Evolutionary conservation across 2,329 filamentous ascomycete species (phyloP).

Genomic region (Clarireedia hainanense): DNA sequence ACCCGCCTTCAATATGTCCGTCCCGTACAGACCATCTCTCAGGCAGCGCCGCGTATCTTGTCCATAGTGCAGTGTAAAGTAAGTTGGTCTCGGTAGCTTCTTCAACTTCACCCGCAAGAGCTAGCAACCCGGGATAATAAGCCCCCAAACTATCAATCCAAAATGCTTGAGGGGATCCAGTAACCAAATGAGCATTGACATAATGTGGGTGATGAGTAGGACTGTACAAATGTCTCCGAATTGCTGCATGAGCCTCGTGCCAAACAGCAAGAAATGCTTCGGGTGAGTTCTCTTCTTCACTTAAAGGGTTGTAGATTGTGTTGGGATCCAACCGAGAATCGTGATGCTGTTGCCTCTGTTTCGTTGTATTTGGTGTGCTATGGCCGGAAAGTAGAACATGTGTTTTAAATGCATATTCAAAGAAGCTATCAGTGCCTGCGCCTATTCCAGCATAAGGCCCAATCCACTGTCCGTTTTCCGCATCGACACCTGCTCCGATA

Average conservation of each 20-base stretch:
- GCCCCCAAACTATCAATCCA: slow-evolving; percentile 97
- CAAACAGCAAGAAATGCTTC: slow-evolving; percentile 76
- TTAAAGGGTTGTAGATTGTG: slow-evolving; percentile 49
- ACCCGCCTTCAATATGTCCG: slow-evolving; percentile 73
- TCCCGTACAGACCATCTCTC: slow-evolving; percentile 89
- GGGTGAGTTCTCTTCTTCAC: slow-evolving; percentile 59
- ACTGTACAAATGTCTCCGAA: slow-evolving; percentile 87
- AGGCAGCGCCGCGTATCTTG: slow-evolving; percentile 83
- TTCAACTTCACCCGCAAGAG: slow-evolving; percentile 79
- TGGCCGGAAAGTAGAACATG: slow-evolving; percentile 82
- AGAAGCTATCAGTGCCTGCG: slow-evolving; percentile 95
- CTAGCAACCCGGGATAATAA: slow-evolving; percentile 85
- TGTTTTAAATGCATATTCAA: slow-evolving; percentile 94
- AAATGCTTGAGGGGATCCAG: slow-evolving; percentile 78
- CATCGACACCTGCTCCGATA: slow-evolving; percentile 86
- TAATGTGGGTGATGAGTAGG: slow-evolving; percentile 84
- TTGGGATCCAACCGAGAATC: slow-evolving; percentile 55
- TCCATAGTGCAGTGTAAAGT: slow-evolving; percentile 90
- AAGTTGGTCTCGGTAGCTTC: slow-evolving; percentile 87
- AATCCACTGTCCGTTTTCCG: slow-evolving; percentile 84
- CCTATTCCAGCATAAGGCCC: slow-evolving; percentile 87
- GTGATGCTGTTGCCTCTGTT: slow-evolving; percentile 14
- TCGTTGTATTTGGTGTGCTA: slow-evolving; percentile 43
- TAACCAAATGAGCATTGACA: slow-evolving; percentile 79
- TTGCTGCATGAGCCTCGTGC: slow-evolving; percentile 77